Evolutionary conservation across 371 early-diverging fungal species (phyloP), one percentile per base, ranked within the genome.

Genomic region (Nematocida sp.): DNA sequence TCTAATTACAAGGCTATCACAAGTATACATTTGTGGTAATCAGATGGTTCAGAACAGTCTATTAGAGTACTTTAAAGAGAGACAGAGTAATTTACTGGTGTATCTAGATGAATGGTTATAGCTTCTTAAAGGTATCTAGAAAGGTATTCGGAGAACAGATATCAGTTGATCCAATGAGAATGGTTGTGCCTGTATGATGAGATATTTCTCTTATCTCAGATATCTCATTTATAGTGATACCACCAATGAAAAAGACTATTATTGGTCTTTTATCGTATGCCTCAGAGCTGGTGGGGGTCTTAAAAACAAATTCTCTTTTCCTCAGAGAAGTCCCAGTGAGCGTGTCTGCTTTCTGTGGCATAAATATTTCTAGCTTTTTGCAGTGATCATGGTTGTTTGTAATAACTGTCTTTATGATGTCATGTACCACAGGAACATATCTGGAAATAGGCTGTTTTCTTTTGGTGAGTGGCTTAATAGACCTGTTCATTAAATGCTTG

Each of bases 381-480:
- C 46, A 78, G n/a, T 5, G 38, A n/a, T 46, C 43, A 7, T 2
- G 40, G 31, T 81, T 63, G 19, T 80, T 79, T 25, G 53, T 57
- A 19, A 77, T 32, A 75, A 79, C 70, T 2, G 57, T 60, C 11
- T 40, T 51, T 9, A 83, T 35, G 17, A 82, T 48, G 53, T 79
- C 75, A n/a, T 21, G 25, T 15, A 81, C 35, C 25, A 79, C 19
- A 11, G 84, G 82, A 45, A 78, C 75, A 45, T 78, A 81, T 53
- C 81, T 46, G 54, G 61, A 58, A 27, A 82, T 79, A 9, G 77
- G 79, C 43, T 74, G 77, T 3, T 63, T 64, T 25, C 64, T 54
- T 40, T 43, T 77, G 45, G 70, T 63, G 17, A 51, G 11, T 41
- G 55, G 65, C 46, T 58, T 49, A 11, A 47, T 62, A 13, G 3